These are phyloP conservation scores for Coemansia sp. DNA, from an alignment of 192 early-diverging fungal genomes.

Conservation along the genomic window DNA sequence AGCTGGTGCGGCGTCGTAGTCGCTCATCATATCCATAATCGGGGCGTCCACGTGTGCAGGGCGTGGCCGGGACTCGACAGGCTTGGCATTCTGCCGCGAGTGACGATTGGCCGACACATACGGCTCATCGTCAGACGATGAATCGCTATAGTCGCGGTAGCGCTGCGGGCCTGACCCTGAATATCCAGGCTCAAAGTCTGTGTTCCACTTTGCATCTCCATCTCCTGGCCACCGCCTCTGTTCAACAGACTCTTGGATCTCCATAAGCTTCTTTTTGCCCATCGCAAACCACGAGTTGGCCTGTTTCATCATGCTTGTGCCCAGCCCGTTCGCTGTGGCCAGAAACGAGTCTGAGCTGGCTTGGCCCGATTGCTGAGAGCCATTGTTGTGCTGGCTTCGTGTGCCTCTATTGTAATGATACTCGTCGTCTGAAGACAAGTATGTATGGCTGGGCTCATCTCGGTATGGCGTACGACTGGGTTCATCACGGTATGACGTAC, in stretches of 20 bases:
- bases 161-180: conserved; percentile 16
- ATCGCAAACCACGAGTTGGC: conserved; percentile 55
- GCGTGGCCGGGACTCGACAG: not conserved
- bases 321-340: conserved; percentile 52
- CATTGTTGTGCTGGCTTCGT: too few species aligned
- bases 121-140: conserved; percentile 30
- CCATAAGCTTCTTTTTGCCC: conserved; percentile 55
- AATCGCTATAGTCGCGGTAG: conserved; percentile 34
- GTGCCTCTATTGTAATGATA: too few species aligned
- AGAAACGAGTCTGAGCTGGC: conserved; percentile 36
- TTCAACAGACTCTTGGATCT: conserved; percentile 48
- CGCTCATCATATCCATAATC: conserved; percentile 15
- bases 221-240: conserved; percentile 26
- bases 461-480: too few species aligned
- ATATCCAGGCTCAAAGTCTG: conserved; percentile 4
- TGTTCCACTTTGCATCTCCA: conserved; percentile 2
- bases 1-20: not conserved
- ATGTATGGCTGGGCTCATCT: not conserved
- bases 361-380: not conserved
- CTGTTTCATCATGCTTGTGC: conserved; percentile 50
- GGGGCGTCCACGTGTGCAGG: not conserved
- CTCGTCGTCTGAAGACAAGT: too few species aligned
- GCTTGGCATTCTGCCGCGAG: not conserved
- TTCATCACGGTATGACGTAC: too few species aligned
- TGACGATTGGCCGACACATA: conserved; percentile 38